A percentile compares a stretch with the other conserved stretches of the same genome.
These are phyloP conservation scores for Sugiyamaella castrensis DNA, from an alignment of 1,139 yeast species.

Conservation along the genomic window DNA sequence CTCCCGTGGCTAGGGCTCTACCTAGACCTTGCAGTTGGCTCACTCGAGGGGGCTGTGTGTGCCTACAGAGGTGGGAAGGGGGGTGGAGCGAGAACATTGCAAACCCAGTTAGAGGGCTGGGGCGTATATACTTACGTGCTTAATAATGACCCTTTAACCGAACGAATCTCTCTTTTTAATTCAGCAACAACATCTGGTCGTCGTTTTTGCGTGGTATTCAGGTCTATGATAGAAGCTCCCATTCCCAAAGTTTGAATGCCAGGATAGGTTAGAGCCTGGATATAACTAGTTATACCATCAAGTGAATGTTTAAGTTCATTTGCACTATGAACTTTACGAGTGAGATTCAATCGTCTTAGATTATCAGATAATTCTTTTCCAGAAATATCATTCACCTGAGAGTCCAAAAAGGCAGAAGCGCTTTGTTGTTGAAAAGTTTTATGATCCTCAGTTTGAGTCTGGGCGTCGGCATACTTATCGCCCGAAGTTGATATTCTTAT, in stretches of 20 bases:
- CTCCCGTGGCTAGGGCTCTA: constrained; percentile 1
- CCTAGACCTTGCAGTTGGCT: not conserved
- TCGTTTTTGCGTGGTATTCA: constrained; percentile 7
- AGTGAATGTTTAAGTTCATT: constrained; percentile 17
- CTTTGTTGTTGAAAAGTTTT: constrained; percentile 1
- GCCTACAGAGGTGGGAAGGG: too few species aligned
- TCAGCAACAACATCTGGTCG: constrained; percentile 22
- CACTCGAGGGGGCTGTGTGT: not conserved
- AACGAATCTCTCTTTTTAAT: constrained; percentile 36
- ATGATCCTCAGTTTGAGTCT: constrained; percentile 31
- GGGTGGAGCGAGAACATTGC: not conserved
- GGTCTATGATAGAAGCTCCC: constrained; percentile 2
- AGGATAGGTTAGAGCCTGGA: constrained; percentile 16
- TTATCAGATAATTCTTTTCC: constrained; percentile 8
- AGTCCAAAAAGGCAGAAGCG: constrained; percentile 1
- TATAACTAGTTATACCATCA: constrained; percentile 17
- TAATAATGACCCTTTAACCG: constrained; percentile 35
- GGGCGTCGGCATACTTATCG: constrained; percentile 30
- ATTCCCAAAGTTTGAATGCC: constrained; percentile 6
- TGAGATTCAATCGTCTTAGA: constrained; percentile 32
- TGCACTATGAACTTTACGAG: constrained; percentile 4
- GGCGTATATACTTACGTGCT: constrained; percentile 19
- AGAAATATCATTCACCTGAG: constrained; percentile 12
- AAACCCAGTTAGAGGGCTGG: too few species aligned
- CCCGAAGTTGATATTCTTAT: constrained; percentile 23